Base-by-base conservation (phyloP, 805 yeast genomes). In the Candida vartiovaarae region DNA sequence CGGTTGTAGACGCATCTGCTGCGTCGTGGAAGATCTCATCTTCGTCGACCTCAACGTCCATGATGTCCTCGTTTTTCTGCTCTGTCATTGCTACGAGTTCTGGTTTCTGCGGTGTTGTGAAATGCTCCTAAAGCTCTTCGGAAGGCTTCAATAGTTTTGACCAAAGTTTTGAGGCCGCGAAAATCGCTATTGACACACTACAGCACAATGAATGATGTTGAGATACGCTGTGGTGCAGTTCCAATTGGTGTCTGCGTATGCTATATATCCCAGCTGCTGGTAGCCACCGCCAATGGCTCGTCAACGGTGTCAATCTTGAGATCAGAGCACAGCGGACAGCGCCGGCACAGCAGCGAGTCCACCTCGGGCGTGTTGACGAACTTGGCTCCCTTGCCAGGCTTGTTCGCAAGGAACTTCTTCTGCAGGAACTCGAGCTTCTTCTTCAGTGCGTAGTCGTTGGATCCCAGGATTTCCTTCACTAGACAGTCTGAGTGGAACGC, bases 401-500 rank as follows among this genome's bases (percentile, higher is more conserved):
- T 55, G 31, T 56, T 50, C 26, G 53, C 32, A 1, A 53, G 30
- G 47, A 66, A 69, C 33, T 64, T 64, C 28, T 59, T 55, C 33
- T 68, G 65, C 35, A 81, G 64, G 42, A 70, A 73, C 45, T 78
- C 78, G 44, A 85, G 75, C 30, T 76, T 68, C 56, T 76, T 80
- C 58, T 82, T 81, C 41, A 82, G 71, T 34, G 78, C 71, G 58
- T 81, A 82, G 51, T 87, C 88, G 36, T 79, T 80, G 29, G 83
- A 79, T 32, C 70, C 68, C 41, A 82, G 57, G 31, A 84, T 76
- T 33, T 67, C 67, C 44, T 76, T 74, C 6, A 84, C 75, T n/a
- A 88, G 62, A 65, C 99, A 93, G 59, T 89, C 96, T 41, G 80
- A 81, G 59, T 93, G 98, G 64, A 86, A 84, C 5, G 86, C 78